phyloP scores from a whole-genome alignment of 176 grass and related monocot species.

The Oryza coarctata region DNA sequence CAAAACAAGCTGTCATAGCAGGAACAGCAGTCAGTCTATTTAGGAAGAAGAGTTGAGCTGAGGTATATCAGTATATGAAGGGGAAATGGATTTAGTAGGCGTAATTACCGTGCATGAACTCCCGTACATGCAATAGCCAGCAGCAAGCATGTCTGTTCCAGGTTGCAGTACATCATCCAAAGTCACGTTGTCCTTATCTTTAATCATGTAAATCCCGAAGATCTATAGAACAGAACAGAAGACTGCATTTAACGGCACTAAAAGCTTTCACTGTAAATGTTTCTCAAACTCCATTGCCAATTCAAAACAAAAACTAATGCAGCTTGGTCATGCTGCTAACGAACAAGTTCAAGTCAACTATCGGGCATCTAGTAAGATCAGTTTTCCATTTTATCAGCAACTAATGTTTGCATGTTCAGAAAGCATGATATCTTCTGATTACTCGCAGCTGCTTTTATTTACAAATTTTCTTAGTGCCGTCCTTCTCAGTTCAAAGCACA shows the following conservation, averaged over 20 bases:
- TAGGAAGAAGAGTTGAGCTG: background rate
- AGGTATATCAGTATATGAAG: background rate
- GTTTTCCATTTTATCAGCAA: background rate
- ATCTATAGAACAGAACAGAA: slow-evolving; percentile 41
- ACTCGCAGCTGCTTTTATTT: no score
- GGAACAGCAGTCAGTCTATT: background rate
- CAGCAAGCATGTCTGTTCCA: slow-evolving; percentile 85
- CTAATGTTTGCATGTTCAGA: background rate
- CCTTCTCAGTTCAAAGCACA: background rate
- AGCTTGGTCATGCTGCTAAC: background rate
- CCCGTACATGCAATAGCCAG: slow-evolving; percentile 98
- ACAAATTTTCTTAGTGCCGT: no score
- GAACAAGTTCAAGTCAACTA: background rate
- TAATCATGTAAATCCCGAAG: slow-evolving; percentile 88
- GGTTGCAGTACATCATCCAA: slow-evolving; percentile 79
- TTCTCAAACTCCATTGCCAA: background rate
- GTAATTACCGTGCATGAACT: slow-evolving; percentile 93
- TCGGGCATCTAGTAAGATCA: background rate
- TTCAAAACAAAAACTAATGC: background rate
- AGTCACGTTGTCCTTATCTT: slow-evolving; percentile 59
- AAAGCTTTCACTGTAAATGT: background rate
- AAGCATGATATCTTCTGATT: background rate
- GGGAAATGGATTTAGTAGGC: background rate
- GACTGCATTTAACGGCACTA: background rate
- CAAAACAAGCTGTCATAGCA: slow-evolving; percentile 53